A percentile compares a stretch with the other conserved stretches of the same genome.
phyloP scores from a whole-genome alignment of 2,329 filamentous ascomycete species.

The Penicillium sp. region DNA sequence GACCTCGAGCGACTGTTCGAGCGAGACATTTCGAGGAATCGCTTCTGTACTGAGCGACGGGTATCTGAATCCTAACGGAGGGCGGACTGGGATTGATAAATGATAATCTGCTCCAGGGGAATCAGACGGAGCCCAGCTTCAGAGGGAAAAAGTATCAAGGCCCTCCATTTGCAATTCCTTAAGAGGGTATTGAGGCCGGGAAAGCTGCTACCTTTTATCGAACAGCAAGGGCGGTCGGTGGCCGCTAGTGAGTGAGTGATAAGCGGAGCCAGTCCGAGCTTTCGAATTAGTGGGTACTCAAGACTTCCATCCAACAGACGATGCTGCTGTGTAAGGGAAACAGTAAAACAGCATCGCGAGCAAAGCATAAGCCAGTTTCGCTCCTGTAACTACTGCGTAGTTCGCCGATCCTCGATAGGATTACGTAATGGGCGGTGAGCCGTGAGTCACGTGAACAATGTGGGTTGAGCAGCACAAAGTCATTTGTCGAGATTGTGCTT shows the following conservation, averaged over 20 bases:
- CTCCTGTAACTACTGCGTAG: neutral
- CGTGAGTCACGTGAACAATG: constrained; percentile 23
- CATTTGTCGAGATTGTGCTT: constrained; percentile 32
- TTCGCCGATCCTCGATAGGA: neutral
- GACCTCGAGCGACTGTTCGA: constrained; percentile 12
- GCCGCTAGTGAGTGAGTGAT: constrained; percentile 15
- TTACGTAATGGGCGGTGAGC: neutral
- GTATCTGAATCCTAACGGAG: constrained; percentile 19
- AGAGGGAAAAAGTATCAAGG: neutral
- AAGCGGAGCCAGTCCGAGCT: constrained; percentile 14
- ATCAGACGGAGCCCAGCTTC: neutral
- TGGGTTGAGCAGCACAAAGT: constrained; percentile 40
- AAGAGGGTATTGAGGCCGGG: neutral
- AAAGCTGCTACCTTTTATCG: constrained; percentile 6
- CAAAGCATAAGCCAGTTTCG: constrained; percentile 2
- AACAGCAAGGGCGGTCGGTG: constrained; percentile 26
- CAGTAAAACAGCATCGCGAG: neutral
- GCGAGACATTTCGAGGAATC: constrained; percentile 31
- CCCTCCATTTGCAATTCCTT: constrained; percentile 7
- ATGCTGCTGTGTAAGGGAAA: neutral
- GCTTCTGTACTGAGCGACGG: constrained; percentile 29
- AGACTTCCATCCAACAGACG: neutral
- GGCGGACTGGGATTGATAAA: constrained; percentile 27
- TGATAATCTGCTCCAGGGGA: constrained; percentile 10
- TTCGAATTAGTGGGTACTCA: neutral